Conservation (phyloP, 345 rosid genomes). For the Luvunga scandens region DNA sequence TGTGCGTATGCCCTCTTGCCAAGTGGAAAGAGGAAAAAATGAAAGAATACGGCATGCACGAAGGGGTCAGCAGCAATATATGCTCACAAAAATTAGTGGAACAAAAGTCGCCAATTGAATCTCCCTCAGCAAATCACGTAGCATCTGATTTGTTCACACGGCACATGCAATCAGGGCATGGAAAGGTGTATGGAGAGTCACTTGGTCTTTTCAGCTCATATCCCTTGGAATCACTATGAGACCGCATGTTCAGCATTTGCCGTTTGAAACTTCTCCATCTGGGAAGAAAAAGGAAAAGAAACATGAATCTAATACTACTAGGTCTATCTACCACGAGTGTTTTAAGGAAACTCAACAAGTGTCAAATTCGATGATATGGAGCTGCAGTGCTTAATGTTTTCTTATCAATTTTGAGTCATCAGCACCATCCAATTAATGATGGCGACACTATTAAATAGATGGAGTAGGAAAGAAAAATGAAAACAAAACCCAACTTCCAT, state of each 20-base stretch:
- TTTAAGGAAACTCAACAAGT: neutral
- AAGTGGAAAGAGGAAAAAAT: conserved; percentile 24
- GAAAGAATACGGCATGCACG: conserved; percentile 47
- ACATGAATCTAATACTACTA: neutral
- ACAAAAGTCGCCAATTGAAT: conserved; percentile 18
- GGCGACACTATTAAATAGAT: neutral
- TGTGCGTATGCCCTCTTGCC: conserved; percentile 36
- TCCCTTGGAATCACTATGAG: conserved; percentile 93
- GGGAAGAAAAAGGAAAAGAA: conserved; percentile 8
- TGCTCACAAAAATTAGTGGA: conserved; percentile 22
- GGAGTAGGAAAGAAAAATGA: neutral
- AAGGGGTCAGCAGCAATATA: conserved; percentile 31
- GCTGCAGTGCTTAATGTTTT: neutral
- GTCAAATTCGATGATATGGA: neutral
- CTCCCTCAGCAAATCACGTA: conserved; percentile 27
- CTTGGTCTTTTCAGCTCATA: conserved; percentile 83
- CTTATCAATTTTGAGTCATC: no score
- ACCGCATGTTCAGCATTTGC: conserved; percentile 84
- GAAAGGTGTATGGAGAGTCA: conserved; percentile 83
- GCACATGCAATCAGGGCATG: conserved; percentile 99
- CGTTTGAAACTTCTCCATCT: conserved; percentile 96
- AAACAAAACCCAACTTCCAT: neutral
- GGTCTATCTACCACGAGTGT: neutral
- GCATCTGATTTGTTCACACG: conserved; percentile 58
- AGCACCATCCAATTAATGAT: neutral